Percentiles rank a stretch among this genome's conserved stretches.
Conservation (phyloP, 2,329 filamentous ascomycete genomes). For the Didymella glomerata region DNA sequence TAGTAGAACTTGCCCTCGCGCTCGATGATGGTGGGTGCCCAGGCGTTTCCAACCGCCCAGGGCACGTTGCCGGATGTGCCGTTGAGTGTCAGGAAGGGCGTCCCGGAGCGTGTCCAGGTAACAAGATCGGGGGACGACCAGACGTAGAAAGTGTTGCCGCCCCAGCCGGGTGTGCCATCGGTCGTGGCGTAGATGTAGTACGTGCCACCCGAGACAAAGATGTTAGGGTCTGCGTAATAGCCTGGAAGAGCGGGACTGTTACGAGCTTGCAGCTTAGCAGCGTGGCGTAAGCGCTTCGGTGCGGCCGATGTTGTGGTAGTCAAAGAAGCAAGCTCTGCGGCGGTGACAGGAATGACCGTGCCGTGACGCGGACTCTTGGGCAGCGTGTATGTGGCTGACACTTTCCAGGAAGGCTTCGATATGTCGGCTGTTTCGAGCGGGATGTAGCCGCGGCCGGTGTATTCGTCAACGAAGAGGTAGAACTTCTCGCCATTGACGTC, state of each 20-base stretch:
- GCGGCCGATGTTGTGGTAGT: conserved; percentile 23
- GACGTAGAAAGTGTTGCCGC: conserved; percentile 39
- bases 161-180: conserved; percentile 39
- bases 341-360: conserved; percentile 62
- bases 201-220: conserved; percentile 34
- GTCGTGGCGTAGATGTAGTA: conserved; percentile 44
- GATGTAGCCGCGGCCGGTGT: conserved; percentile 61
- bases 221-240: conserved; percentile 42
- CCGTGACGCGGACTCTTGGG: conserved; percentile 63
- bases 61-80: conserved; percentile 40
- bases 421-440: conserved; percentile 62
- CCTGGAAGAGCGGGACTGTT: conserved; percentile 36
- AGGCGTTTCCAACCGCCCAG: conserved; percentile 40
- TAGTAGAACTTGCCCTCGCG: conserved; percentile 38
- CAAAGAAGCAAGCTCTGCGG: conserved; percentile 53
- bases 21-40: conserved; percentile 42
- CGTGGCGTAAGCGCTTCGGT: conserved; percentile 1
- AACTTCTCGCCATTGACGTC: conserved; percentile 63
- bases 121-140: conserved; percentile 42
- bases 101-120: conserved; percentile 32
- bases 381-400: conserved; percentile 57
- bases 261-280: conserved; percentile 4
- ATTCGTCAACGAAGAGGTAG: conserved; percentile 66
- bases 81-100: conserved; percentile 40
- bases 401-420: conserved; percentile 59